Percentiles rank a stretch among this genome's conserved stretches.
phyloP scores from a whole-genome alignment of 495 filamentous ascomycete genomes.

The Lindgomyces ingoldianus region DNA sequence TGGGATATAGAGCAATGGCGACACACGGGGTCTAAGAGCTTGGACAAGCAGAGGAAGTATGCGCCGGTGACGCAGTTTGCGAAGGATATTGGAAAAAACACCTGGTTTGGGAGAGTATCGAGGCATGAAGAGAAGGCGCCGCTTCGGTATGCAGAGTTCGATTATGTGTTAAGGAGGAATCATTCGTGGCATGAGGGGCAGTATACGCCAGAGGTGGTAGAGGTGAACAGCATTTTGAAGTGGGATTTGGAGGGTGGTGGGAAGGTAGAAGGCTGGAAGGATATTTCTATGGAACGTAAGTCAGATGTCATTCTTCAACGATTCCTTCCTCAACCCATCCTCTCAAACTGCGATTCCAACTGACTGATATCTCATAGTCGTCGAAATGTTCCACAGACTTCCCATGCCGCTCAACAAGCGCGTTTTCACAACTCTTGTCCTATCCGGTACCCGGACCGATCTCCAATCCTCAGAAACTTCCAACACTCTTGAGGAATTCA shows the following conservation, averaged over 20 bases:
- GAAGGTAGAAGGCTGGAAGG: conserved; percentile 48
- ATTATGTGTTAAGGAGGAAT: conserved; percentile 56
- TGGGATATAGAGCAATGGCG: not conserved
- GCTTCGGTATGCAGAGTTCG: conserved; percentile 68
- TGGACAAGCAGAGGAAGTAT: not conserved
- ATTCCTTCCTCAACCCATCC: not conserved
- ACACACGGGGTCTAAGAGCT: conserved; percentile 1
- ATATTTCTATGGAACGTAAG: conserved; percentile 56
- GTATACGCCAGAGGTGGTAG: conserved; percentile 70
- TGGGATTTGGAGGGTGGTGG: conserved; percentile 54
- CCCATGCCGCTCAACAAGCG: conserved; percentile 54
- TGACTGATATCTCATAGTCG: conserved; percentile 20
- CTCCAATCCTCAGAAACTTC: not conserved
- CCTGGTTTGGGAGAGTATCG: conserved; percentile 69
- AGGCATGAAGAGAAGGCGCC: conserved; percentile 57
- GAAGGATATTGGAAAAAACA: conserved; percentile 55
- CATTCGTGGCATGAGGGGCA: conserved; percentile 69
- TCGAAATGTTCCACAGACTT: conserved; percentile 56
- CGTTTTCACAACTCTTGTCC: conserved; percentile 57
- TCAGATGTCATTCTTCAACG: not conserved
- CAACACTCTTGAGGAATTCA: not conserved
- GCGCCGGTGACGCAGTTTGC: not conserved
- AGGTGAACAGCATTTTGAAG: conserved; percentile 52
- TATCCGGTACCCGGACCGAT: conserved; percentile 10
- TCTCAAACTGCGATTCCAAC: too few species aligned